Evolutionary conservation across 2,329 filamentous ascomycete genomes (phyloP).

Genomic region (Claviceps paspali): DNA sequence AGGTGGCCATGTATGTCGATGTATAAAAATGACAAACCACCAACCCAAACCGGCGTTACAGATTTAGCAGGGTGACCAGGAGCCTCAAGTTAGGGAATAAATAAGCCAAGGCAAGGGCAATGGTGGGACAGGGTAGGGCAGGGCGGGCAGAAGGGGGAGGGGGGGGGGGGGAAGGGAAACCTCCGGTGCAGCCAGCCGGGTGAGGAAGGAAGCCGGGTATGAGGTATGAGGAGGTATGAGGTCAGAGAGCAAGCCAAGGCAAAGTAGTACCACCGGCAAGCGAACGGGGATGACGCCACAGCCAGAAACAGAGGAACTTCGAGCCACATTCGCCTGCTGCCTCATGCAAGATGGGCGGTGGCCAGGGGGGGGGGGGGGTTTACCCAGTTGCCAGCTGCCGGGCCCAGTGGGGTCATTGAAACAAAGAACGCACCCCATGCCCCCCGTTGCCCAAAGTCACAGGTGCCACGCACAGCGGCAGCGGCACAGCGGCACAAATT

Average conservation of each 20-base stretch:
- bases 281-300: no score
- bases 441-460: no score
- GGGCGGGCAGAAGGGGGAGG: no score
- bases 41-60: background rate
- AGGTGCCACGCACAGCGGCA: constrained; percentile 1
- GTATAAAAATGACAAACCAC: constrained; percentile 3
- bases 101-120: background rate
- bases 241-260: no score
- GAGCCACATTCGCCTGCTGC: background rate
- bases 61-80: background rate
- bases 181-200: background rate
- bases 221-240: no score
- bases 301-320: background rate
- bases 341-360: constrained; percentile 7
- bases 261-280: no score
- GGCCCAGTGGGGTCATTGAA: background rate
- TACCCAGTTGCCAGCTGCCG: background rate
- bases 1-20: no score
- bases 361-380: no score
- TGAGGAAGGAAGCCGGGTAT: no score
- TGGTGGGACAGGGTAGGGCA: no score
- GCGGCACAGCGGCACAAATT: no score
- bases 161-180: background rate
- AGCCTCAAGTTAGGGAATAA: background rate
- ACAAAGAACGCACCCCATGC: no score